Conservation (phyloP, 208 protist species). For the Herpetomonas samuelpessoai region DNA sequence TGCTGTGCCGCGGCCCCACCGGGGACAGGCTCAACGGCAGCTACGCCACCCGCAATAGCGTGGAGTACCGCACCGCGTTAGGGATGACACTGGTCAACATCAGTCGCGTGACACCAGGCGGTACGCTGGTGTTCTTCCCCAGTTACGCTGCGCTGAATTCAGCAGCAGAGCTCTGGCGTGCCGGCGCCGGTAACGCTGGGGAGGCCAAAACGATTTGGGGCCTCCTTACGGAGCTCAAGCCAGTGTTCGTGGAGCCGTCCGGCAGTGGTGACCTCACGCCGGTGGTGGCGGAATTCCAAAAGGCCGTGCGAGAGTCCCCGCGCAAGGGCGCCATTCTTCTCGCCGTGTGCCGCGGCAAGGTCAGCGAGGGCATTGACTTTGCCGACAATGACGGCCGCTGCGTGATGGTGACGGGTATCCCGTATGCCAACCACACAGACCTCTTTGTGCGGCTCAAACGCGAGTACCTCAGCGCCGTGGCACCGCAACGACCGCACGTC, state of each 20-base stretch:
- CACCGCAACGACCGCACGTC: constrained; percentile 62
- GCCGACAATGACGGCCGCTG: constrained; percentile 93
- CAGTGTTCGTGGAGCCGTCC: constrained; percentile 84
- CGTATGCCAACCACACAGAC: constrained; percentile 90
- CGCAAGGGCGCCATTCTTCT: constrained; percentile 91
- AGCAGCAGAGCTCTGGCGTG: constrained; percentile 72
- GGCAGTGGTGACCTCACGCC: constrained; percentile 43
- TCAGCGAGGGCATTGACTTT: constrained; percentile 98
- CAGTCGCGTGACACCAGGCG: constrained; percentile 87
- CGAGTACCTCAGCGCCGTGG: constrained; percentile 69
- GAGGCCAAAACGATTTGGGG: constrained; percentile 77
- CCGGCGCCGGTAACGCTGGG: constrained; percentile 29
- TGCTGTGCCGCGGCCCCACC: constrained; percentile 65
- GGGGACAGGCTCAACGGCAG: constrained; percentile 79
- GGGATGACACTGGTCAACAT: constrained; percentile 90
- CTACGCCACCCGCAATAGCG: constrained; percentile 73
- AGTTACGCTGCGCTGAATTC: constrained; percentile 83
- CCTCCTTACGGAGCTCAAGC: constrained; percentile 71
- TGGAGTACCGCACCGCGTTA: constrained; percentile 74
- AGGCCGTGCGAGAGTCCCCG: constrained; percentile 47
- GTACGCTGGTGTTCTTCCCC: constrained; percentile 98
- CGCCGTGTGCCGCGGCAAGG: constrained; percentile 96
- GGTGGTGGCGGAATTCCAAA: constrained; percentile 70
- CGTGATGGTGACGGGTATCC: constrained; percentile 95
- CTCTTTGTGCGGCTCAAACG: constrained; percentile 86